Conservation (phyloP, 2,329 filamentous ascomycete genomes). For the Scedosporium aurantiacum region DNA sequence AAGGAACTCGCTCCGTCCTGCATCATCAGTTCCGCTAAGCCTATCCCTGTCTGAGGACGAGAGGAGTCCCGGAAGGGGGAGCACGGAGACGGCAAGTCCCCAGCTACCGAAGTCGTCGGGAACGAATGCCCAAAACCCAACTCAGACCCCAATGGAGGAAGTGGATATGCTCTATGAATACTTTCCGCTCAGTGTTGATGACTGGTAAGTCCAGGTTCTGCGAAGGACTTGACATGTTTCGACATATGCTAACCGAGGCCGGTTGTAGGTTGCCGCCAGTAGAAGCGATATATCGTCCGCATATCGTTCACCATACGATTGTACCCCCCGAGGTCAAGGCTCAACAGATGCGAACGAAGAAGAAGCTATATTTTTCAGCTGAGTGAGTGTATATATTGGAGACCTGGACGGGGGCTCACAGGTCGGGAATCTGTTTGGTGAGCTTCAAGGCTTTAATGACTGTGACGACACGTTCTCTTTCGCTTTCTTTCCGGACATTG, state of each 20-base stretch:
- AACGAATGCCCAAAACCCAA: conserved; percentile 22
- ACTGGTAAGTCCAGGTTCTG: conserved; percentile 47
- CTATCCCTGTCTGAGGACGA: conserved; percentile 51
- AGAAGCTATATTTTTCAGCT: conserved; percentile 62
- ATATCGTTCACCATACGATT: conserved; percentile 83
- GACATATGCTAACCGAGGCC: conserved; percentile 9
- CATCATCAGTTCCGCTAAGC: conserved; percentile 31
- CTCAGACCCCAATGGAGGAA: conserved; percentile 59
- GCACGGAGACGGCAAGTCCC: conserved; percentile 40
- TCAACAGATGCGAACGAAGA: conserved; percentile 52
- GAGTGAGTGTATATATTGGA: conserved; percentile 29
- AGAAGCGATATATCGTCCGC: conserved; percentile 80
- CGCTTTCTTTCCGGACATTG: not conserved
- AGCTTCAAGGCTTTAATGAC: not conserved
- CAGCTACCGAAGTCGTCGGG: conserved; percentile 25
- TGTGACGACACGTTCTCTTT: not conserved
- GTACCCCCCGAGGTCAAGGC: conserved; percentile 60
- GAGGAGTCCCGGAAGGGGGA: conserved; percentile 41
- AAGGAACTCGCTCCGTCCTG: conserved; percentile 8
- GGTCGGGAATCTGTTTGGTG: not conserved
- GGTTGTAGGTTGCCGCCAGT: conserved; percentile 68
- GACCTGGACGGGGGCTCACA: not conserved
- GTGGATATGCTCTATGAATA: conserved; percentile 88
- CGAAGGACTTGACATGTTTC: not conserved
- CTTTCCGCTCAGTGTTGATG: conserved; percentile 81